A percentile compares a stretch with the other conserved stretches of the same genome.
phyloP scores from a whole-genome alignment of 768 basidiomycete species.

The Tephrocybe sp. region DNA sequence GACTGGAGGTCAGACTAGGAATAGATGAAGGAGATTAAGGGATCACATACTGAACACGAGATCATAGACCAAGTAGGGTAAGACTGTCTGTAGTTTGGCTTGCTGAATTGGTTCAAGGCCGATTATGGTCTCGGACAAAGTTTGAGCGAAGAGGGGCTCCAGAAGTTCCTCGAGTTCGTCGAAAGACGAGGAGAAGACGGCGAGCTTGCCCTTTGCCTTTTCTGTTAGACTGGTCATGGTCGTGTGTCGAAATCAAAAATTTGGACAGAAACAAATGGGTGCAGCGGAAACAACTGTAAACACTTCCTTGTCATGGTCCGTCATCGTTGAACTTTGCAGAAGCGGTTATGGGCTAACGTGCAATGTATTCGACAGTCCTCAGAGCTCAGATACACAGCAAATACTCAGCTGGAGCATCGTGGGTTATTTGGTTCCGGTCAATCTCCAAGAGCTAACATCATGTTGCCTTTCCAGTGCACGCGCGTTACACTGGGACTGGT shows the following conservation, averaged over 20 bases:
- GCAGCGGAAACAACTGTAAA: constrained; percentile 31
- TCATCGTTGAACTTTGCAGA: constrained; percentile 22
- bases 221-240: constrained; percentile 46
- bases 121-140: constrained; percentile 64
- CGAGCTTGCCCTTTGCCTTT: constrained; percentile 46
- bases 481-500: constrained; percentile 96
- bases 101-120: constrained; percentile 72
- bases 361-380: constrained; percentile 55
- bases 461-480: constrained; percentile 64
- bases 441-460: constrained; percentile 16
- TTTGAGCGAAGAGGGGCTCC: constrained; percentile 62
- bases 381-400: constrained; percentile 92
- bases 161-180: constrained; percentile 67
- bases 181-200: constrained; percentile 53
- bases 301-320: constrained; percentile 40
- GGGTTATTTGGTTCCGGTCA: constrained; percentile 31
- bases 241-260: constrained; percentile 10
- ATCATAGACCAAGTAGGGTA: constrained; percentile 85
- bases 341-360: constrained; percentile 9
- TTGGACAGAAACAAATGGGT: constrained; percentile 1
- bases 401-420: constrained; percentile 95
- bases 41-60: constrained; percentile 71
- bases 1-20: constrained; percentile 40
- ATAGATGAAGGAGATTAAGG: not conserved
- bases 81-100: constrained; percentile 73